Conservation (phyloP, 2,329 filamentous ascomycete genomes). For the Elsinoe australis region DNA sequence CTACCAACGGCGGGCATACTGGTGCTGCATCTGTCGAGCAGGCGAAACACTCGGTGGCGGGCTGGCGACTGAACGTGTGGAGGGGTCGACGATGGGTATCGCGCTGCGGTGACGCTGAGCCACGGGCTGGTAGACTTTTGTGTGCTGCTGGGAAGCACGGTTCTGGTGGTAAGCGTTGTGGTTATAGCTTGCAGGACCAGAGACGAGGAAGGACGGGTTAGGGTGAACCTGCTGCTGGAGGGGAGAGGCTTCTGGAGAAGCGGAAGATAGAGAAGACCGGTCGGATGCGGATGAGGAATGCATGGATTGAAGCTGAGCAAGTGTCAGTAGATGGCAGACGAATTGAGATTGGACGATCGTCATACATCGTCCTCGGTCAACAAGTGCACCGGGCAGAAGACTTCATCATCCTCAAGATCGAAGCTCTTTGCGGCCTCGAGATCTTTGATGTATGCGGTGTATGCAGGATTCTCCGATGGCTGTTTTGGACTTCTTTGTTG, state of each 20-base stretch:
- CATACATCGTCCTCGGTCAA: conserved; percentile 86
- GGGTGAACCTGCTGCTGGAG: conserved; percentile 72
- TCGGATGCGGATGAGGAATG: conserved; percentile 76
- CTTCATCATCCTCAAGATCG: conserved; percentile 89
- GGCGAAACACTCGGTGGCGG: conserved; percentile 68
- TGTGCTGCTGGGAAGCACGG: conserved; percentile 48
- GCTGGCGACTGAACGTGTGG: conserved; percentile 82
- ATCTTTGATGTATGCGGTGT: conserved; percentile 72
- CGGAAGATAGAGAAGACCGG: conserved; percentile 88
- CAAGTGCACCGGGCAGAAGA: conserved; percentile 82
- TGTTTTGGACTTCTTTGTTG: conserved; percentile 82
- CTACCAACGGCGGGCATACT: conserved; percentile 46
- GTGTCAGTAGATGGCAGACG: conserved; percentile 5
- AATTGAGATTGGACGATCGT: conserved; percentile 15
- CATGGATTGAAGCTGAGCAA: conserved; percentile 71
- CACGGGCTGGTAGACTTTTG: conserved; percentile 86
- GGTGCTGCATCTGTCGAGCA: conserved; percentile 54
- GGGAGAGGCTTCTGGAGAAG: conserved; percentile 85
- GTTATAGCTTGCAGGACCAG: conserved; percentile 47
- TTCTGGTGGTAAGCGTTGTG: conserved; percentile 27
- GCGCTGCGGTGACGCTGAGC: conserved; percentile 87
- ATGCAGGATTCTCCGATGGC: conserved; percentile 65
- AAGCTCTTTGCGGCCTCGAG: conserved; percentile 91
- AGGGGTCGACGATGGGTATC: conserved; percentile 95
- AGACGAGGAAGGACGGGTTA: conserved; percentile 65